Conservation (phyloP, 108 stramenopile genomes). For the Fragilariopsis cylindrus region DNA sequence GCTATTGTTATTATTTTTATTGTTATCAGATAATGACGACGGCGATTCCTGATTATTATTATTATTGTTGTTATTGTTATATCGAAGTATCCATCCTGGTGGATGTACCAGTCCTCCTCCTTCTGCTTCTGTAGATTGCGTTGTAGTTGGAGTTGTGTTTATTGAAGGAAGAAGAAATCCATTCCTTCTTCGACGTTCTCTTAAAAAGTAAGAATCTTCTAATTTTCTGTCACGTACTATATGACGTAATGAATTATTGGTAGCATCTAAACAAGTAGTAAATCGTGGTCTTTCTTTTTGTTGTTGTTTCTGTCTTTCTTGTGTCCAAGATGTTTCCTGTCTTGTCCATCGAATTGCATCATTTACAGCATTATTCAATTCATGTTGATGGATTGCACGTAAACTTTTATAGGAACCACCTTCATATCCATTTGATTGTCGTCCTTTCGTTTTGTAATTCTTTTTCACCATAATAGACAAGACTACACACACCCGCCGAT, state of each 20-base stretch:
- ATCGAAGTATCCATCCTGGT: constrained; percentile 19
- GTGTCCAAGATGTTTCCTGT: background rate
- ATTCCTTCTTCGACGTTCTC: constrained; percentile 26
- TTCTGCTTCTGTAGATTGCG: background rate
- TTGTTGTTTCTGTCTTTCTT: background rate
- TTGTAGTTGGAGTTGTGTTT: no score
- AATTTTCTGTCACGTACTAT: background rate
- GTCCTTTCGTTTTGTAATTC: background rate
- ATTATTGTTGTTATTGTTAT: background rate
- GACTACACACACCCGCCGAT: no score
- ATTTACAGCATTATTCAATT: background rate
- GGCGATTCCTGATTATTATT: background rate
- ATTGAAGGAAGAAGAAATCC: constrained; percentile 19
- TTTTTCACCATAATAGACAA: background rate
- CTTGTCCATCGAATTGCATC: background rate
- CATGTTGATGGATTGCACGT: constrained; percentile 10
- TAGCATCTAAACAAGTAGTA: background rate
- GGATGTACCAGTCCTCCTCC: constrained; percentile 1
- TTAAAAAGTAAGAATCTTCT: background rate
- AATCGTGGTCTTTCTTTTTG: background rate
- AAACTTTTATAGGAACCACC: constrained; percentile 22
- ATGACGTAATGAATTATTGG: background rate
- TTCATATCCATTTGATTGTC: background rate
- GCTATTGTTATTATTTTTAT: background rate
- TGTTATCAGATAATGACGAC: no score